phyloP scores from a whole-genome alignment of 1,139 yeast genomes.

The Pichia sp. region DNA sequence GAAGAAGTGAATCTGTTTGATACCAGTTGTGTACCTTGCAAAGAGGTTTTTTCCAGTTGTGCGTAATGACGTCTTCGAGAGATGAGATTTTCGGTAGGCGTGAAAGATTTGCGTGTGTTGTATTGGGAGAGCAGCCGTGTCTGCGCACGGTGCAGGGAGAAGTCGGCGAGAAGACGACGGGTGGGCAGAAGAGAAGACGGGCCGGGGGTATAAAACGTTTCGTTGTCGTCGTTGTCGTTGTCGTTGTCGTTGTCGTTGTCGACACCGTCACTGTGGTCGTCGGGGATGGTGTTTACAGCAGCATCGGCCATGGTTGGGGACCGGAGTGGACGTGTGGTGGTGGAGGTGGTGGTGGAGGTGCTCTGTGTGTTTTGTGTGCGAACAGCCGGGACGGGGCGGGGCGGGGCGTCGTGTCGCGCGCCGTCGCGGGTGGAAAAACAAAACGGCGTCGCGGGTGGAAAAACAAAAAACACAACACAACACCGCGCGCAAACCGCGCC shows the following conservation, averaged over 20 bases:
- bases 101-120: constrained; percentile 21
- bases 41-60: constrained; percentile 35
- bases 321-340: no score
- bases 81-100: constrained; percentile 28
- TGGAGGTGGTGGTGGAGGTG: no score
- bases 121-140: constrained; percentile 35
- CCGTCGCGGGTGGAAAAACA: no score
- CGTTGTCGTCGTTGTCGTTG: constrained; percentile 41
- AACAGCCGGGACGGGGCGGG: no score
- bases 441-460: no score
- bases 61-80: constrained; percentile 43
- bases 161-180: constrained; percentile 45
- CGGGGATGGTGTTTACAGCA: background rate
- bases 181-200: constrained; percentile 46
- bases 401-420: no score
- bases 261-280: constrained; percentile 19
- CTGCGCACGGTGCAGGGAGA: constrained; percentile 44
- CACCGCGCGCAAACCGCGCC: no score
- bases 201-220: constrained; percentile 85
- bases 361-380: no score
- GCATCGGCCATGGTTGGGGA: background rate
- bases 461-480: no score
- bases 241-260: constrained; percentile 16
- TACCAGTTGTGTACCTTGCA: constrained; percentile 66
- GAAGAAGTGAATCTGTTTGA: constrained; percentile 64